Evolutionary conservation across 2,329 filamentous ascomycete genomes (phyloP).

Genomic region (Penicillium palitans): DNA sequence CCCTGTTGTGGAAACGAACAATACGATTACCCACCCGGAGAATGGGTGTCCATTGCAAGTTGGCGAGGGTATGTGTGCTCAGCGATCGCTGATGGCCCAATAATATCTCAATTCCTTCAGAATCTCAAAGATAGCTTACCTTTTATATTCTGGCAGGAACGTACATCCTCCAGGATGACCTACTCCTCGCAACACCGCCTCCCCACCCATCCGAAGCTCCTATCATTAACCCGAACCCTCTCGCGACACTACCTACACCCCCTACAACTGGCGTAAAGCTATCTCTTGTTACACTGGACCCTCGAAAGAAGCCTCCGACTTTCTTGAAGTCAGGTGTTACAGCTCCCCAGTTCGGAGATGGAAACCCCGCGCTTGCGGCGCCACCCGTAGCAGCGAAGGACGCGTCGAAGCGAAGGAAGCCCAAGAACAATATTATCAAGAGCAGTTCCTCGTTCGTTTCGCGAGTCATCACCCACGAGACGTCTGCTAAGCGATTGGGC

Average conservation of each 20-base stretch:
- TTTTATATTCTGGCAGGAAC: constrained; percentile 61
- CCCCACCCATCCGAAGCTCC: constrained; percentile 94
- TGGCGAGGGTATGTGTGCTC: constrained; percentile 71
- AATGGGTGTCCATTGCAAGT: constrained; percentile 89
- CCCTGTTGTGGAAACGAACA: constrained; percentile 90
- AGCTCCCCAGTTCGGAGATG: constrained; percentile 76
- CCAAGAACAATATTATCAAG: constrained; percentile 97
- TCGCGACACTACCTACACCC: constrained; percentile 81
- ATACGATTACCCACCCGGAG: constrained; percentile 75
- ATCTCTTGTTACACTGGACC: constrained; percentile 71
- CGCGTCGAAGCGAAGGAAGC: constrained; percentile 75
- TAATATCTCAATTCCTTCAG: background rate
- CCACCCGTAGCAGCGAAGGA: constrained; percentile 63
- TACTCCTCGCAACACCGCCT: constrained; percentile 89
- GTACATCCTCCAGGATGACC: constrained; percentile 85
- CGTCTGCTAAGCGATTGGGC: constrained; percentile 71
- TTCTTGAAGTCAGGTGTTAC: constrained; percentile 45
- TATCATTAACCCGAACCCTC: constrained; percentile 81
- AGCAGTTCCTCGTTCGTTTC: constrained; percentile 98
- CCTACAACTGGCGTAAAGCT: constrained; percentile 82
- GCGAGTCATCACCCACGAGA: constrained; percentile 88
- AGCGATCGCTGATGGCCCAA: background rate
- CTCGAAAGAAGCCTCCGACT: constrained; percentile 50
- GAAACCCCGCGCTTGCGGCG: constrained; percentile 68
- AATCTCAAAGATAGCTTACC: constrained; percentile 18